Conservation (phyloP, 352 stramenopile genomes). For the Pelagophyceae sp. region DNA sequence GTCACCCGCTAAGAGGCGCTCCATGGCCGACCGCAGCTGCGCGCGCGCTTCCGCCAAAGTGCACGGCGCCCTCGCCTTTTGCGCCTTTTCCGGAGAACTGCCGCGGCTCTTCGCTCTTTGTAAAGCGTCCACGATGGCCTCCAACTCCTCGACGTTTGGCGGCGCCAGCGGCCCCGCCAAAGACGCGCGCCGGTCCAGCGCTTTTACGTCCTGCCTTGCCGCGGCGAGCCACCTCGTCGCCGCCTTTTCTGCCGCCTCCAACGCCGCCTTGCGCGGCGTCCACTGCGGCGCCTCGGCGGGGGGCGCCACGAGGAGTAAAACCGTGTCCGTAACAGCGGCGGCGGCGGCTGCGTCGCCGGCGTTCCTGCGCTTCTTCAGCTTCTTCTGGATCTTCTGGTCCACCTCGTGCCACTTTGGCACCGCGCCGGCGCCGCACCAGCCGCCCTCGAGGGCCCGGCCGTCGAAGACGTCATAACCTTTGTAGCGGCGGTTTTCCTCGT, state of each 20-base stretch:
- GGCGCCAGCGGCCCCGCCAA: no score
- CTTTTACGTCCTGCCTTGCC: background rate
- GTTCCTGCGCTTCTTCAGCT: background rate
- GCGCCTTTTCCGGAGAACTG: background rate
- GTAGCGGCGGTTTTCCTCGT: no score
- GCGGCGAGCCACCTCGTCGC: background rate
- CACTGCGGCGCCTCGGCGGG: background rate
- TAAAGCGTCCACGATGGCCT: background rate
- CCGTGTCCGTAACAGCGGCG: background rate
- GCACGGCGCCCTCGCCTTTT: background rate
- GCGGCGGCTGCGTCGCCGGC: background rate
- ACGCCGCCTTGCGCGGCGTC: background rate
- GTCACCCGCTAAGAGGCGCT: slow-evolving; percentile 18
- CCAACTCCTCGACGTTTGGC: slow-evolving; percentile 4
- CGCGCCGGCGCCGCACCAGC: background rate
- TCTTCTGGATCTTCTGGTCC: background rate
- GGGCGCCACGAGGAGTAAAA: background rate
- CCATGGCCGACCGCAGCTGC: slow-evolving; percentile 5
- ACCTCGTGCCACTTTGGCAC: background rate
- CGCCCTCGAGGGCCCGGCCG: background rate
- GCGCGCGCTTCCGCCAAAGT: slow-evolving; percentile 1
- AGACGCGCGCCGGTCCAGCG: background rate
- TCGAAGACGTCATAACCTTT: no score
- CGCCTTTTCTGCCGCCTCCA: background rate
- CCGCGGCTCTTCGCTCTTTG: background rate